phyloP scores from a whole-genome alignment of 148 eudicot genomes.

The Rhododendron ferrugineum region DNA sequence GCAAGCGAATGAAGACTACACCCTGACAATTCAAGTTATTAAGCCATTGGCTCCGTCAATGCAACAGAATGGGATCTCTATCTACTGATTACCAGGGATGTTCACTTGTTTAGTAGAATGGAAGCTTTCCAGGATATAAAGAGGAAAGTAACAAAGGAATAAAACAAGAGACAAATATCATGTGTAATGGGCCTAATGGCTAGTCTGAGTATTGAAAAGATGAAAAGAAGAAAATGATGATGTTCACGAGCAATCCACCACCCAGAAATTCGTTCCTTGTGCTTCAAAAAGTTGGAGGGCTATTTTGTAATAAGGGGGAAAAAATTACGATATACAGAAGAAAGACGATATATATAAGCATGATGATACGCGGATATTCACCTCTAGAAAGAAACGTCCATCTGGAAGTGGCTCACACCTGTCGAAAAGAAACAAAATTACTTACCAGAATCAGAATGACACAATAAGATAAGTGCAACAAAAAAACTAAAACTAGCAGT shows the following conservation, averaged over 20 bases:
- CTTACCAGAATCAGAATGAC: not conserved
- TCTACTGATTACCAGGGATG: not conserved
- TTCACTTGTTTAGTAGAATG: not conserved
- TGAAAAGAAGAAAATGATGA: not conserved
- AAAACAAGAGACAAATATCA: not conserved
- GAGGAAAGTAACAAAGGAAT: not conserved
- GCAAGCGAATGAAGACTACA: not conserved
- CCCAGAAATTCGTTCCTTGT: not conserved
- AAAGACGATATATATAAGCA: constrained; percentile 6
- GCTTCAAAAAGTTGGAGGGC: not conserved
- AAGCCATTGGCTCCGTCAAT: not conserved
- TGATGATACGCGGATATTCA: constrained; percentile 12
- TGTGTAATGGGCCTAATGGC: not conserved
- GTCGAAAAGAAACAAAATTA: constrained; percentile 18
- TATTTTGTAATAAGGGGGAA: not conserved
- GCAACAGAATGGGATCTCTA: not conserved
- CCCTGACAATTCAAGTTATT: not conserved
- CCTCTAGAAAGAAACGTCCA: constrained; percentile 98
- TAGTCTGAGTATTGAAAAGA: not conserved
- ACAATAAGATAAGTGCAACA: constrained; percentile 28
- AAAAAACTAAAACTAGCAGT: constrained; percentile 2
- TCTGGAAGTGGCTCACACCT: constrained; percentile 99
- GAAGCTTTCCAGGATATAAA: not conserved
- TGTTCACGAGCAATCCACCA: not conserved
- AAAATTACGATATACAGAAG: not conserved